Percentiles rank a stretch among this genome's conserved stretches.
phyloP scores from a whole-genome alignment of 345 rosid genomes.

The Cardiospermum halicacabum region DNA sequence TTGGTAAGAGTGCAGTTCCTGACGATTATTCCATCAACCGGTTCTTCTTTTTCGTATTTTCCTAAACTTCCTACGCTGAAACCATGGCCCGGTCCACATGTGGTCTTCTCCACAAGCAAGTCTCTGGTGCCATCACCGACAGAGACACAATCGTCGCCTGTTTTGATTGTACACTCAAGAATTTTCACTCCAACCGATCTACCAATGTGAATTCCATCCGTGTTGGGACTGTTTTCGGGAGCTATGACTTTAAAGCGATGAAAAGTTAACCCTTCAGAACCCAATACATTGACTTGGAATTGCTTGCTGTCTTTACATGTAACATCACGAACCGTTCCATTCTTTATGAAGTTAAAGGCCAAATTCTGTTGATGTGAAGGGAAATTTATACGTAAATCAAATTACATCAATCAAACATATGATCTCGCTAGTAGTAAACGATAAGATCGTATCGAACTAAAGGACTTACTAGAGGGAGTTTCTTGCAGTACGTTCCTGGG shows the following conservation, averaged over 20 bases:
- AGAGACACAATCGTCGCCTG: constrained; percentile 18
- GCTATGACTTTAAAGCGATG: constrained; percentile 27
- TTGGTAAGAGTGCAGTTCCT: neutral
- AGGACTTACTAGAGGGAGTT: constrained; percentile 38
- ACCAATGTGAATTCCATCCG: constrained; percentile 64
- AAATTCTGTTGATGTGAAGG: constrained; percentile 29
- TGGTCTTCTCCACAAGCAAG: neutral
- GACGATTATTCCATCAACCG: neutral
- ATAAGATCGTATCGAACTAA: neutral
- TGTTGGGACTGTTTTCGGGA: constrained; percentile 42
- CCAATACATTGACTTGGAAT: constrained; percentile 46
- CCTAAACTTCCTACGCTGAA: constrained; percentile 7
- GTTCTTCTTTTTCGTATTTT: neutral
- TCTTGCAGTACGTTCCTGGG: constrained; percentile 20
- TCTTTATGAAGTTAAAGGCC: constrained; percentile 31
- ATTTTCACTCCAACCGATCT: constrained; percentile 30
- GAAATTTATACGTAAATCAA: neutral
- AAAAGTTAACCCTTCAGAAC: constrained; percentile 38
- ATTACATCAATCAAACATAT: too few relatives aligned
- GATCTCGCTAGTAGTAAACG: too few relatives aligned
- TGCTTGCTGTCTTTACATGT: constrained; percentile 39
- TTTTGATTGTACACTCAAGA: constrained; percentile 21
- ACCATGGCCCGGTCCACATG: constrained; percentile 11
- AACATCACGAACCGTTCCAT: constrained; percentile 25
- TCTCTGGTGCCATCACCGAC: neutral